Evolutionary conservation across 371 early-diverging fungal species (phyloP), one percentile per base, ranked within the genome.

Genomic region (Mucor lusitanicus): DNA sequence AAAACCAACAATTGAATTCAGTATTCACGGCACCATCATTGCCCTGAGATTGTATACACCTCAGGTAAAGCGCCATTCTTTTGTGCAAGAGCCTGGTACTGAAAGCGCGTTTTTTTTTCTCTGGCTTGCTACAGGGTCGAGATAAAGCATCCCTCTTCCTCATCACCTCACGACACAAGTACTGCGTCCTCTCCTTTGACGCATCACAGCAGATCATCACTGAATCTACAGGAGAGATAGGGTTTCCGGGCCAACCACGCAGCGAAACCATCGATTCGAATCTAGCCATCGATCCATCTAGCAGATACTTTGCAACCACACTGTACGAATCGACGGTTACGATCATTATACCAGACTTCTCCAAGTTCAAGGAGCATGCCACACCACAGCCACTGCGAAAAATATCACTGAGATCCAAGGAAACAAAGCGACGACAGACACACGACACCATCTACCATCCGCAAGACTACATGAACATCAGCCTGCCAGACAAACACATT

Each of bases 401-500:
- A 55, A 40, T 54, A 40, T 59, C 73, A 1, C 32, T 63, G 17
- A 62, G 65, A 60, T 23, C 28, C 15, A 69, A 69, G 55, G 73
- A 73, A 12, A 60, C 65, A 7, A 69, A 46, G 66, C 62, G 63
- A 65, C 73, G 73, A 23, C 69, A 69, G 15, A 53, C 61, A n/a
- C 62, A 65, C 44, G 67, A 71, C 33, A n/a, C 40, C 21, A 25
- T 61, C 7, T 48, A 61, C n/a, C 69, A 61, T 28, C 65, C 68
- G 19, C 64, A 57, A 17, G 74, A 74, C 56, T 67, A 68, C 33
- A 68, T 73, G n/a, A 83, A 83, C 53, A 70, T 83, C 27, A 82
- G 93, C 32, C 79, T 95, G 28, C 87, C 87, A 8, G 95, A 94
- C 66, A 82, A 93, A 32, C 74, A 83, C 3, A 84, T 95, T 3